A percentile compares a stretch with the other conserved stretches of the same genome.
phyloP scores from a whole-genome alignment of 2,329 filamentous ascomycete genomes.

The Fusarium acutatum region DNA sequence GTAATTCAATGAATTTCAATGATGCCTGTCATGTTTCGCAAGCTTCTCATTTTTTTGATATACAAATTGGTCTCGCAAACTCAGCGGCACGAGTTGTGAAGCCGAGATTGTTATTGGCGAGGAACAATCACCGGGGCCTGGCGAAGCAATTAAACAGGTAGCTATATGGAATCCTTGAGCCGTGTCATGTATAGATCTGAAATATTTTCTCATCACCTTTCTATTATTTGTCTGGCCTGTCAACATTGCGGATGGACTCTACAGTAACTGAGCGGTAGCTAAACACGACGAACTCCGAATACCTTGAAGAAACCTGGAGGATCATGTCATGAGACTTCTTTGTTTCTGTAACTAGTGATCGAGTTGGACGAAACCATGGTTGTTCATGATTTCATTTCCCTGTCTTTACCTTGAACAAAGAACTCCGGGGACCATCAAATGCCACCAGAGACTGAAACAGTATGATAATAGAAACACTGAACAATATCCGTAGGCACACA shows the following conservation, averaged over 20 bases:
- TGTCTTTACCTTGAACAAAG: slow-evolving; percentile 16
- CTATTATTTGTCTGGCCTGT: background rate
- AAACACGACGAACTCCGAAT: background rate
- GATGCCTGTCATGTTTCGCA: background rate
- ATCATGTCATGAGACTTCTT: background rate
- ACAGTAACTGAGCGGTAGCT: background rate
- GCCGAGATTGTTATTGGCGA: background rate
- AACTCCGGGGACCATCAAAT: slow-evolving; percentile 2
- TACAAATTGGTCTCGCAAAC: background rate
- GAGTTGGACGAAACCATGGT: background rate
- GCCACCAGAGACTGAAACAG: slow-evolving; percentile 9
- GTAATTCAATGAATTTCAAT: background rate
- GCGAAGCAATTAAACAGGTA: background rate
- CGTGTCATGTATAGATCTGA: background rate
- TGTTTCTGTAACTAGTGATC: background rate
- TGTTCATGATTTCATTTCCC: background rate
- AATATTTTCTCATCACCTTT: background rate
- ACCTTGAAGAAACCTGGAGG: background rate
- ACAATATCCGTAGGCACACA: background rate
- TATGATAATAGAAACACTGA: slow-evolving; percentile 16
- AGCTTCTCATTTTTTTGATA: background rate
- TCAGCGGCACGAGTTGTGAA: background rate
- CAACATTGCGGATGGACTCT: background rate
- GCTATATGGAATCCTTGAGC: background rate
- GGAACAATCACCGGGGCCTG: background rate